phyloP scores from a whole-genome alignment of 176 grass and related monocot species.

The Phoenix roebelenii region DNA sequence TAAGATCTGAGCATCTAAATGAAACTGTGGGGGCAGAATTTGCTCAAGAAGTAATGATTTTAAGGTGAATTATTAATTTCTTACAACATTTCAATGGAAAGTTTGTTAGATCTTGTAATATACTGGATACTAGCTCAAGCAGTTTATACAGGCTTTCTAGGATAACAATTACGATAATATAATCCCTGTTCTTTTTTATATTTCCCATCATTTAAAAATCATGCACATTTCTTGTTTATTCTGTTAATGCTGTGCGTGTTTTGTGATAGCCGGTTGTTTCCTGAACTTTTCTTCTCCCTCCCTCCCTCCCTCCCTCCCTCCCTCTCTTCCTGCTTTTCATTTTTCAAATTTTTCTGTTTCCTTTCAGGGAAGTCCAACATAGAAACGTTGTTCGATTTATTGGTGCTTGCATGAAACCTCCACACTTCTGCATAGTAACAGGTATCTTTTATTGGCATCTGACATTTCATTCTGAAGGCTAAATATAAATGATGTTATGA shows the following conservation, averaged over 20 bases:
- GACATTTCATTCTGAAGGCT: background rate
- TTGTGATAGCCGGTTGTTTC: no score
- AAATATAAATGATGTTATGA: no score
- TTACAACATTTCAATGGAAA: background rate
- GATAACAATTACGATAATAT: no score
- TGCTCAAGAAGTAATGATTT: slow-evolving; percentile 91
- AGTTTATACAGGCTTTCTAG: background rate
- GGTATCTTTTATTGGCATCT: slow-evolving; percentile 33
- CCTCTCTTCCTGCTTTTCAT: slow-evolving; percentile 7
- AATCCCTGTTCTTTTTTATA: no score
- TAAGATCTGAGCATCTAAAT: slow-evolving; percentile 85
- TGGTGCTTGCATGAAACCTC: slow-evolving; percentile 86
- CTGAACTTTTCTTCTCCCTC: no score
- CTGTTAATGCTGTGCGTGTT: no score
- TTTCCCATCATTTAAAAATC: no score
- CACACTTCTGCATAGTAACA: slow-evolving; percentile 88
- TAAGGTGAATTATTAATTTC: slow-evolving; percentile 50
- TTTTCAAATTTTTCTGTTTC: slow-evolving; percentile 19
- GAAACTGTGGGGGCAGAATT: slow-evolving; percentile 77
- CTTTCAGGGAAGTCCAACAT: slow-evolving; percentile 93
- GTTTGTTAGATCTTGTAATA: background rate
- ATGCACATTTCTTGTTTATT: no score
- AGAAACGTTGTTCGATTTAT: slow-evolving; percentile 95
- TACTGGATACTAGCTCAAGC: background rate
- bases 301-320: no score